Base-by-base conservation (phyloP, 805 yeast species). In the Trichomonascus vanleenenianus region DNA sequence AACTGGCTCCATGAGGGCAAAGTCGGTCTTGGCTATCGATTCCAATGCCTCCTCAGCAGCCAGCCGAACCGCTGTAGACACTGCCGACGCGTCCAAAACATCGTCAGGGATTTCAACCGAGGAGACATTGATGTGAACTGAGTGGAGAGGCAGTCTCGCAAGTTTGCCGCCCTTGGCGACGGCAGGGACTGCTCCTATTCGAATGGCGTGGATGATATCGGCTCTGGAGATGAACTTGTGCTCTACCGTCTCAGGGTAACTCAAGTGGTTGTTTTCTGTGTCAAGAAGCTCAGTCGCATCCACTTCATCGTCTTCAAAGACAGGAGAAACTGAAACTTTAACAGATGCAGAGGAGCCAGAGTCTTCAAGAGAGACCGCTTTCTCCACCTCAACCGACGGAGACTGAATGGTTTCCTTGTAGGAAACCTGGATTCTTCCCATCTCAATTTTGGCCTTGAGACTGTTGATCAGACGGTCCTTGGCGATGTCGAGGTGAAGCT, bases 401-500 rank as follows among this genome's bases (percentile, higher is more conserved):
- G 58, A 19, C 14, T 45, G 50, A 6, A 78, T 54, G 0, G 86
- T 76, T 62, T 93, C 98, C 58, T 85, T 87, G 62, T 85, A 91
- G 0, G 97, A 84, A 3, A 93, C 96, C 68, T 80, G 85, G 16
- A 93, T 85, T 43, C 81, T 81, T 39, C 96, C 88, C 34, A 87
- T 72, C 30, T 80, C 81, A 1, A 85, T 83, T 46, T 81, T 79
- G 2, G 95, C 96, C 60, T 83, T 82, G 73, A 88, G 72, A 47
- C 87, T 95, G 37, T 75, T 76, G n/a, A 85, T 65, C 36, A 88
- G 71, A 45, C 97, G 71, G 56, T 86, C 93, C 40, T 72, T 73
- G 1, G 93, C 84, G 53, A 93, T 88, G 54, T 93, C 97, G 42
- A 93, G 71, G 65, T 93, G 98, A 40, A 93, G 71, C 59, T 93